Base-by-base conservation (phyloP, 129 eudicot genomes). In the Escallonia rubra region DNA sequence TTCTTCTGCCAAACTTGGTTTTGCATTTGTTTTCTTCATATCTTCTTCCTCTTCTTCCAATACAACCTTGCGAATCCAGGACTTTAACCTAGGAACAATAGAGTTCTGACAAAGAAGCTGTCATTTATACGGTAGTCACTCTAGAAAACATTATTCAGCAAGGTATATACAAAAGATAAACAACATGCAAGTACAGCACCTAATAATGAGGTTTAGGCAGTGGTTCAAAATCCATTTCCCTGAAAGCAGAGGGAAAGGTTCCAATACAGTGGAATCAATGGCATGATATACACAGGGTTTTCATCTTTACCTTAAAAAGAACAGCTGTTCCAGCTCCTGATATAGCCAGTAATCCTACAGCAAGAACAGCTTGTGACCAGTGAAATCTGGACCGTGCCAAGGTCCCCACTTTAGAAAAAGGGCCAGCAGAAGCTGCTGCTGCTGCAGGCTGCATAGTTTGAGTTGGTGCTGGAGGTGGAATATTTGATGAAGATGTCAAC, bases 311-410 rank as follows among this genome's bases (percentile, higher is more conserved):
- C 95, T 89, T 89, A 53, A 93, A 80, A 57, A 93, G 75, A 53
- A 93, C 76, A 50, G 85, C 86, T 7, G 96, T 93, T 68, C 96
- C 99, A 72, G 99, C 99, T 58, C 99, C 96, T 53, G 96, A 86
- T 41, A 79, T 63, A 49, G 96, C 92, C 67, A 93, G 74, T 62
- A 93, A 80, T 44, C 99, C 90, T 14, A 93, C 80, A 44, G 92
- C 96, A 82, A 86, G 77, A 65, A 93, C 13, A 74, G 88, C 95
- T 72, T 89, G 91, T 54, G 87, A 83, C 99, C 99, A 93, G 62
- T 87, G 88, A 67, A 89, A 82, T 42, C 76, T 75, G 43, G 85
- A 76, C 54, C 67, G 55, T 58, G 71, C 46, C 65, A 72, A 64
- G 52, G 61, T 66, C 74, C 95, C 83, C 79, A 76, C 51, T 65